phyloP scores from a whole-genome alignment of 2,329 filamentous ascomycete genomes.

The Fusarium neocosmosporiellum region DNA sequence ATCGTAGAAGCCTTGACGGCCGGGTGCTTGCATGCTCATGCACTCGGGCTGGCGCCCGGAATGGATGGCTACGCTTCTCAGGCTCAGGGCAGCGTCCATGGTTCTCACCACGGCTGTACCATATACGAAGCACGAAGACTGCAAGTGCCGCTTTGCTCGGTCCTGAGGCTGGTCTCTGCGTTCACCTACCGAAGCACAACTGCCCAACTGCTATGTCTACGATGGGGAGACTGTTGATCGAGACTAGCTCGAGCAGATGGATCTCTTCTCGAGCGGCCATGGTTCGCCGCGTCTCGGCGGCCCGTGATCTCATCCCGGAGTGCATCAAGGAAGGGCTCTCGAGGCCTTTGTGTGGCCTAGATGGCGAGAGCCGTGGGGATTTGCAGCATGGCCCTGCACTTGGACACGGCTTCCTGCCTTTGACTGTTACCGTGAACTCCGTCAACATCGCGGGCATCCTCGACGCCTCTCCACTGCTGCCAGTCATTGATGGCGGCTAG shows the following conservation, averaged over 20 bases:
- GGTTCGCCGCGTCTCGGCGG: slow-evolving; percentile 32
- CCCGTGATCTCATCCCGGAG: slow-evolving; percentile 35
- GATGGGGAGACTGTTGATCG: slow-evolving; percentile 15
- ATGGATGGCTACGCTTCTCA: slow-evolving; percentile 28
- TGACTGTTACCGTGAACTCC: slow-evolving; percentile 36
- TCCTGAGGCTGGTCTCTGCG: slow-evolving; percentile 23
- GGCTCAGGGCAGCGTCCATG: slow-evolving; percentile 37
- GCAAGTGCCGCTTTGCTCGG: slow-evolving; percentile 25
- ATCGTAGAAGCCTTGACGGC: slow-evolving; percentile 57
- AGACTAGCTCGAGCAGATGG: slow-evolving; percentile 26
- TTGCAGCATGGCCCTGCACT: slow-evolving; percentile 41
- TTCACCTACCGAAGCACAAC: slow-evolving; percentile 12
- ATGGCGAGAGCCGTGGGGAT: slow-evolving; percentile 40
- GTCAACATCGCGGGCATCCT: slow-evolving; percentile 16
- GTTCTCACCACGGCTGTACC: slow-evolving; percentile 11
- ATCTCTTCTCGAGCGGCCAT: slow-evolving; percentile 22
- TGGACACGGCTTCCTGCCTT: slow-evolving; percentile 46
- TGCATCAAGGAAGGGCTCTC: slow-evolving; percentile 25
- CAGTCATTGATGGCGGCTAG: slow-evolving; percentile 19
- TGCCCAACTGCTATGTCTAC: slow-evolving; percentile 6
- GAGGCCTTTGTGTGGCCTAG: slow-evolving; percentile 44
- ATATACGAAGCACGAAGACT: slow-evolving; percentile 29
- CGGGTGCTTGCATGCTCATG: slow-evolving; percentile 62
- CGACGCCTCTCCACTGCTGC: slow-evolving; percentile 24
- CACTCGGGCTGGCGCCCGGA: slow-evolving; percentile 42